Conservation (phyloP, 768 basidiomycete genomes). For the Gyrodon lividus region DNA sequence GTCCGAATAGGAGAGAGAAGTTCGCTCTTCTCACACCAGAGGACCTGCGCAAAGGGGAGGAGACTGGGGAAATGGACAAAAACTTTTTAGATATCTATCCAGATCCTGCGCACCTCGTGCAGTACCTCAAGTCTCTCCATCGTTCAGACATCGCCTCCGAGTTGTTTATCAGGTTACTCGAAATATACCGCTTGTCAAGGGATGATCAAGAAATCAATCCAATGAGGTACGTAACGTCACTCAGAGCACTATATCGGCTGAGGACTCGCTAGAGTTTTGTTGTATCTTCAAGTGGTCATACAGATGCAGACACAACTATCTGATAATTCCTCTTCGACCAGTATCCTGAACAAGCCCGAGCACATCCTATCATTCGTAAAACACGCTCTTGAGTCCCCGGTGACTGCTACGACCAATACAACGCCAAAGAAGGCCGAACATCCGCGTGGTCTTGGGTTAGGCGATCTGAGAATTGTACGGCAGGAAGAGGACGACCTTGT, state of each 20-base stretch:
- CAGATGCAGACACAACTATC: conserved; percentile 76
- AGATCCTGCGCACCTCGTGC: conserved; percentile 68
- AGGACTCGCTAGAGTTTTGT: conserved; percentile 49
- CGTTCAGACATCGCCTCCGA: conserved; percentile 69
- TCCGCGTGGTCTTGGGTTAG: conserved; percentile 26
- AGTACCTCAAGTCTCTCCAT: conserved; percentile 61
- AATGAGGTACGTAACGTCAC: conserved; percentile 16
- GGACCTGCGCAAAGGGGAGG: conserved; percentile 40
- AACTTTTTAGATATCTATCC: conserved; percentile 71
- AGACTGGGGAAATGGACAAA: conserved; percentile 43
- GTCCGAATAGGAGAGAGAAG: conserved; percentile 21
- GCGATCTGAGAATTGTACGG: conserved; percentile 39
- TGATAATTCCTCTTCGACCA: conserved; percentile 49
- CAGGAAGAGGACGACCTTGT: conserved; percentile 37
- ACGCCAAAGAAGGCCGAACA: conserved; percentile 3
- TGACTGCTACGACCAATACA: background rate
- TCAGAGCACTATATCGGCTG: background rate
- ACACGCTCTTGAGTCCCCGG: conserved; percentile 60
- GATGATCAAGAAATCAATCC: conserved; percentile 21
- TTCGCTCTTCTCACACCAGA: conserved; percentile 54
- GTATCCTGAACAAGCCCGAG: conserved; percentile 58
- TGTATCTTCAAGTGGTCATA: conserved; percentile 77
- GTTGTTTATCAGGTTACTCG: conserved; percentile 72
- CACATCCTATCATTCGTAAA: conserved; percentile 83
- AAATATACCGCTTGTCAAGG: conserved; percentile 51